Conservation (phyloP, 164 flowering plant species). For the Berberis thunbergii region DNA sequence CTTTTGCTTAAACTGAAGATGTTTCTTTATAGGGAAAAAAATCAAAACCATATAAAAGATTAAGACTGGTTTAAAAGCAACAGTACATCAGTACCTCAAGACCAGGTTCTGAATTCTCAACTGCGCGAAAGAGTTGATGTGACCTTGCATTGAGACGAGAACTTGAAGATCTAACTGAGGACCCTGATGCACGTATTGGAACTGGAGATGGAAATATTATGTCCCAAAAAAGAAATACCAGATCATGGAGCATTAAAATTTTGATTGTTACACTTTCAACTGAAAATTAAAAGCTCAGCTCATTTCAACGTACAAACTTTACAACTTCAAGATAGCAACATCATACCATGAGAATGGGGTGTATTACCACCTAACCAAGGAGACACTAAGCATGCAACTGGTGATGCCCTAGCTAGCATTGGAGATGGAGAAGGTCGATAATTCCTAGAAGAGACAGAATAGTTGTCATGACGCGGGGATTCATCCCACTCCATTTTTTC, state of each 20-base stretch:
- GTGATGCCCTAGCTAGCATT: constrained; percentile 77
- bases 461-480: constrained; percentile 56
- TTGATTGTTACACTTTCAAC: too few species aligned
- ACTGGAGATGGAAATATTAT: constrained; percentile 65
- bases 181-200: constrained; percentile 89
- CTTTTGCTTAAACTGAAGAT: too few species aligned
- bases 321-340: neutral
- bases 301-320: too few species aligned
- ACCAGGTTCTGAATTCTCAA: constrained; percentile 18
- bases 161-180: constrained; percentile 50
- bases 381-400: constrained; percentile 81
- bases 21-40: neutral
- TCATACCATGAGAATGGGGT: constrained; percentile 49
- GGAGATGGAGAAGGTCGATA: constrained; percentile 81
- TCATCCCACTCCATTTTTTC: too few species aligned
- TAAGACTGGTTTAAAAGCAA: constrained; percentile 4
- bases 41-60: neutral
- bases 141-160: constrained; percentile 46
- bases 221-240: constrained; percentile 85
- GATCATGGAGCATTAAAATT: constrained; percentile 8
- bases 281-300: too few species aligned
- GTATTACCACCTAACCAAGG: constrained; percentile 77
- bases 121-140: constrained; percentile 30
- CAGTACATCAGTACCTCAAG: constrained; percentile 26
- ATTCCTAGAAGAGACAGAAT: constrained; percentile 28